Conservation (phyloP, 768 basidiomycete genomes). For the Kwoniella sp. region DNA sequence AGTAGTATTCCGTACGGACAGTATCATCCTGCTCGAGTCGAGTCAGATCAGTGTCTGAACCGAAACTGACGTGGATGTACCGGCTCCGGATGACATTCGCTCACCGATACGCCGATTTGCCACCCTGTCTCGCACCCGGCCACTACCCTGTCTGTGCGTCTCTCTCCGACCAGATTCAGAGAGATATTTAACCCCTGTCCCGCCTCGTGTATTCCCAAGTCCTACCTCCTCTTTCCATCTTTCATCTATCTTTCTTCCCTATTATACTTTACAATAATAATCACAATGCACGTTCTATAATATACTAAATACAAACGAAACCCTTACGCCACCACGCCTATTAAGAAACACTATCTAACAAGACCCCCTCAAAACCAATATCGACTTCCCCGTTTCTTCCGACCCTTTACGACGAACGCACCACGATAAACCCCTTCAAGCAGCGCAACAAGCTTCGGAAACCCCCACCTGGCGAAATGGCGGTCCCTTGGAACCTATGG, state of each 20-base stretch:
- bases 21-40: too few species aligned
- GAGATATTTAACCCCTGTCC: background rate
- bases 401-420: background rate
- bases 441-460: constrained; percentile 9
- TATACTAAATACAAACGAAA: background rate
- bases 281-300: background rate
- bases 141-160: too few species aligned
- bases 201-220: too few species aligned
- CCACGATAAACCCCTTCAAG: background rate
- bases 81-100: background rate
- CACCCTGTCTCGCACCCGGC: background rate
- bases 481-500: constrained; percentile 30
- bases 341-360: background rate
- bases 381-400: background rate
- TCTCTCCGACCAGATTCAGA: too few species aligned
- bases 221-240: too few species aligned
- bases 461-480: constrained; percentile 8
- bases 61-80: background rate
- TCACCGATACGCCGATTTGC: constrained; percentile 1
- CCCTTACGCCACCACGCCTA: background rate
- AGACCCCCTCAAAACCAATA: background rate
- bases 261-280: background rate
- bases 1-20: too few species aligned
- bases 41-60: too few species aligned
- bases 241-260: too few species aligned